Percentiles rank a stretch among this genome's conserved stretches.
Conservation (phyloP, 2,329 filamentous ascomycete genomes). For the Orbilia ellipsospora region DNA sequence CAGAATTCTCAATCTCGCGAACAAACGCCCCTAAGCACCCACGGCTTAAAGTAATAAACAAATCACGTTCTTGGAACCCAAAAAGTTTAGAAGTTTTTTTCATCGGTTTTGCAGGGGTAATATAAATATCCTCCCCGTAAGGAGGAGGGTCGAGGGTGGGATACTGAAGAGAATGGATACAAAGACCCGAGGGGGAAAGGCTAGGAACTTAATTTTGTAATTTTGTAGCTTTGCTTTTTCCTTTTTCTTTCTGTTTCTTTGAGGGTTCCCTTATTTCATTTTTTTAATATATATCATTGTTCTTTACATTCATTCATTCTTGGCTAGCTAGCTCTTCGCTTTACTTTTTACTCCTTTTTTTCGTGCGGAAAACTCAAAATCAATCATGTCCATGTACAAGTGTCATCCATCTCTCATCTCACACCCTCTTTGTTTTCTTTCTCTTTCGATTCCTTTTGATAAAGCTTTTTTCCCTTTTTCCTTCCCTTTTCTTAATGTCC, state of each 20-base stretch:
- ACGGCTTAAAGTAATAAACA: too few relatives aligned
- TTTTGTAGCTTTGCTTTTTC: conserved; percentile 14
- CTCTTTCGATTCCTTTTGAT: not conserved
- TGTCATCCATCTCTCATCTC: conserved; percentile 25
- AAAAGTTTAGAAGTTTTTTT: conserved; percentile 2
- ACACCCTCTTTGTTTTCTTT: conserved; percentile 19
- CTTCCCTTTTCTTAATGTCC: conserved; percentile 13
- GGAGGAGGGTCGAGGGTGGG: too few relatives aligned
- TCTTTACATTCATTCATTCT: conserved; percentile 22
- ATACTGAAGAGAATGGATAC: too few relatives aligned
- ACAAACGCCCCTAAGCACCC: too few relatives aligned
- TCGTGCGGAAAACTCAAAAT: too few relatives aligned
- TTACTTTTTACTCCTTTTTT: not conserved
- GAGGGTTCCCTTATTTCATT: conserved; percentile 15
- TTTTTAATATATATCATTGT: not conserved
- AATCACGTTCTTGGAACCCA: not conserved
- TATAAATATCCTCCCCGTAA: not conserved
- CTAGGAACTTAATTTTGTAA: conserved; percentile 5
- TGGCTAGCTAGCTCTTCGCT: too few relatives aligned
- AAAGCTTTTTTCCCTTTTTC: not conserved
- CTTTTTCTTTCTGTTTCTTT: conserved; percentile 8
- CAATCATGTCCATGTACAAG: conserved; percentile 28
- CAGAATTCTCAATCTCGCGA: too few relatives aligned
- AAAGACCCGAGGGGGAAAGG: too few relatives aligned
- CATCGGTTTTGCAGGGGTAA: not conserved